Conservation (phyloP, 2,329 filamentous ascomycete genomes). For the Sordariomycetes sp. region DNA sequence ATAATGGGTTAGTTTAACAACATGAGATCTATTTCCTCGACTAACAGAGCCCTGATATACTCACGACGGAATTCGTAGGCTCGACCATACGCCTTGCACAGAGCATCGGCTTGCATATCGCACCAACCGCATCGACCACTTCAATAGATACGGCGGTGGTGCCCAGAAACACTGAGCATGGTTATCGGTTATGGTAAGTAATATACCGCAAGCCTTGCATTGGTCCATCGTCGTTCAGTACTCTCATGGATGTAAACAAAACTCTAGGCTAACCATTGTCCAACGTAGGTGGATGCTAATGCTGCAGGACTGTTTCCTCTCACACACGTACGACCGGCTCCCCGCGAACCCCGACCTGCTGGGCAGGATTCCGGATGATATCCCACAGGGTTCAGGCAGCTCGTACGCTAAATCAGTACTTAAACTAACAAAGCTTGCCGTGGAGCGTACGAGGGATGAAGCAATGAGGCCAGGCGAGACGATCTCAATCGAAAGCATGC, state of each 20-base stretch:
- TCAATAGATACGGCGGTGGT: background rate
- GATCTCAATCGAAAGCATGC: background rate
- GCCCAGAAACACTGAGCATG: background rate
- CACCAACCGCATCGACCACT: background rate
- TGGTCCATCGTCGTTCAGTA: too few species aligned
- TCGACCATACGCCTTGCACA: background rate
- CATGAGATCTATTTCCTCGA: background rate
- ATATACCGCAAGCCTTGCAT: background rate
- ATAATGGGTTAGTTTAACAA: background rate
- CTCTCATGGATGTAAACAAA: too few species aligned
- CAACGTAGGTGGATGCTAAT: constrained; percentile 1
- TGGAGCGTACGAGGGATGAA: background rate
- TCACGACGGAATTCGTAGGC: background rate
- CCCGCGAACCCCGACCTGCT: background rate
- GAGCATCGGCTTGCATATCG: constrained; percentile 1
- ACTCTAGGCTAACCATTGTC: background rate
- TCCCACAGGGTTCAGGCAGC: background rate
- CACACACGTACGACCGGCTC: background rate
- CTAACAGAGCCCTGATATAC: too few species aligned
- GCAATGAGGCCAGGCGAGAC: background rate
- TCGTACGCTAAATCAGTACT: constrained; percentile 1
- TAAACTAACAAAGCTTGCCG: background rate
- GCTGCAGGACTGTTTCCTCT: constrained; percentile 2
- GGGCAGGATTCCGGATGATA: background rate
- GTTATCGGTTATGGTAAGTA: background rate